Evolutionary conservation across 2,329 filamentous ascomycete genomes (phyloP).

Genomic region (Diaporthe amygdali): DNA sequence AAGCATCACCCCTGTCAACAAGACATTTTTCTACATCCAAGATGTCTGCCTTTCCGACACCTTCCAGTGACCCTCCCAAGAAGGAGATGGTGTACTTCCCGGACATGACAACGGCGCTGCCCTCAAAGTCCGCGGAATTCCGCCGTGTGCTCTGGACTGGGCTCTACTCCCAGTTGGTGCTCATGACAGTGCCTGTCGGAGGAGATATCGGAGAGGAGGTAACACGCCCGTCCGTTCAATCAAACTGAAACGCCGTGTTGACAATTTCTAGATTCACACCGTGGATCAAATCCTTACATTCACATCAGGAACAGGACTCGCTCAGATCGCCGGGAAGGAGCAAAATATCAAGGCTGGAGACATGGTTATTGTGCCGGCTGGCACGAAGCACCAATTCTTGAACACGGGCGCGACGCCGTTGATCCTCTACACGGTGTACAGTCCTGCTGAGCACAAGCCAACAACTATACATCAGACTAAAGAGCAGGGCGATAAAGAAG

Average conservation of each 20-base stretch:
- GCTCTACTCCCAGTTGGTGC: constrained; percentile 65
- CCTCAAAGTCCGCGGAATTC: constrained; percentile 61
- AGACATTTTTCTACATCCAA: not conserved
- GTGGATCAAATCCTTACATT: constrained; percentile 71
- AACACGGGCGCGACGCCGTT: constrained; percentile 64
- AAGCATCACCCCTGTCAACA: not conserved
- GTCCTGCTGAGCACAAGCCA: constrained; percentile 65
- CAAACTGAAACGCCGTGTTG: not conserved
- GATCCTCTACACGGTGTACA: constrained; percentile 67
- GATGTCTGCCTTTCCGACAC: constrained; percentile 37
- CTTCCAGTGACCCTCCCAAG: constrained; percentile 45
- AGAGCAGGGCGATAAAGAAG: constrained; percentile 65
- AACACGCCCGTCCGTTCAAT: not conserved
- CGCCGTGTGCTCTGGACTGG: constrained; percentile 67
- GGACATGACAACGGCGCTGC: constrained; percentile 56
- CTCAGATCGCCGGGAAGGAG: constrained; percentile 63
- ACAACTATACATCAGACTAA: constrained; percentile 67
- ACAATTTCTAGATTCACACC: constrained; percentile 48
- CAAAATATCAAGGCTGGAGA: constrained; percentile 49
- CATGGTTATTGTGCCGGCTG: constrained; percentile 59
- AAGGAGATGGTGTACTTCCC: constrained; percentile 68
- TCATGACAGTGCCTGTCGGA: constrained; percentile 68
- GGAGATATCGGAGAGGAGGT: constrained; percentile 73
- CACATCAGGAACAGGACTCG: constrained; percentile 62
- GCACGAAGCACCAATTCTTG: constrained; percentile 70